Conservation (phyloP, 805 yeast species). For the fission yeast (Schizosaccharomyces pombe) region ASM294v3 CU329670.1:3111001-3111500, state of each 20-base stretch:
- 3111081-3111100: neutral
- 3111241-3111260: conserved; percentile 31
- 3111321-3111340: conserved; percentile 80
- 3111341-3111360: conserved; percentile 32
- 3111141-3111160: neutral
- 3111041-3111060: neutral
- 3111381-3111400: conserved; percentile 21
- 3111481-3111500: conserved; percentile 42
- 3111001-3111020: conserved; percentile 66
- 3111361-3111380: conserved; percentile 30
- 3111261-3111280: conserved; percentile 72
- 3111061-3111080: neutral
- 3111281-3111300: conserved; percentile 73
- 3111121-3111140: neutral
- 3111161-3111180: neutral
- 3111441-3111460: conserved; percentile 50
- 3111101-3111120: neutral
- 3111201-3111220: neutral
- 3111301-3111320: conserved; percentile 96
- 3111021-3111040: conserved; percentile 19
- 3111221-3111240: neutral
- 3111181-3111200: neutral
- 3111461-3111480: conserved; percentile 47
- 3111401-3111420: conserved; percentile 28
- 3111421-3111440: conserved; percentile 35